Base-by-base conservation (phyloP, 1,284 basidiomycete genomes). In the Takashimella koratensis region DNA sequence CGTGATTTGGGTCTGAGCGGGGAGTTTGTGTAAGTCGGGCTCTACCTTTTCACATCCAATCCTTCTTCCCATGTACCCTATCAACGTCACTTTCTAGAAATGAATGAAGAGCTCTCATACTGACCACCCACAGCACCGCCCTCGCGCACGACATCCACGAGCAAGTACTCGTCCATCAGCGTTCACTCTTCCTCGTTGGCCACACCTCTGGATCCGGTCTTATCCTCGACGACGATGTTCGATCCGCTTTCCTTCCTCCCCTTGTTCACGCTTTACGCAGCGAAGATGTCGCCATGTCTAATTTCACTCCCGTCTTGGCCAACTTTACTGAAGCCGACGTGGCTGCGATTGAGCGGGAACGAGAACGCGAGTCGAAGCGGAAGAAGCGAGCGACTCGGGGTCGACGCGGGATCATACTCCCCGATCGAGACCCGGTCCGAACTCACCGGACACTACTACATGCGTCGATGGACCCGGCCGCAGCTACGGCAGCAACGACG, bases 141-240 rank as follows among this genome's bases (percentile, higher is more conserved):
- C 90, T 99, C 55, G 86, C 91, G 0, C 95, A 98, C 73, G 87
- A 87, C 27, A 98, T 99, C 60, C 86, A 95, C 45, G 96, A 99
- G 76, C 96, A 99, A 79, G 84, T 93, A 12, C 85, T 91, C 53
- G 84, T 87, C 2, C 92, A 94, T 76, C 86, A 92, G 74, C 93
- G 94, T 66, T 95, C 90, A 0, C 82, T 98, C 3, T 90, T 90
- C 79, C 82, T 97, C 46, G 85, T 94, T 51, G 91, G 93, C 2
- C 90, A 97, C 71, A 84, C 87, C 0, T 84, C 86, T 16, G 88
- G 92, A 59, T 89, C 90, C 10, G 82, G 85, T 0, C 76, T 81
- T 6, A 82, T 96, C 5, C 84, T 86, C 60, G 94, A 98, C 70
- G 94, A 97, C 53, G 96, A 99, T 54, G 83, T 98, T 27, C 86